Evolutionary conservation across 495 filamentous ascomycete genomes (phyloP), one percentile per base, ranked within the genome.

Genomic region (Cercophora sp.): DNA sequence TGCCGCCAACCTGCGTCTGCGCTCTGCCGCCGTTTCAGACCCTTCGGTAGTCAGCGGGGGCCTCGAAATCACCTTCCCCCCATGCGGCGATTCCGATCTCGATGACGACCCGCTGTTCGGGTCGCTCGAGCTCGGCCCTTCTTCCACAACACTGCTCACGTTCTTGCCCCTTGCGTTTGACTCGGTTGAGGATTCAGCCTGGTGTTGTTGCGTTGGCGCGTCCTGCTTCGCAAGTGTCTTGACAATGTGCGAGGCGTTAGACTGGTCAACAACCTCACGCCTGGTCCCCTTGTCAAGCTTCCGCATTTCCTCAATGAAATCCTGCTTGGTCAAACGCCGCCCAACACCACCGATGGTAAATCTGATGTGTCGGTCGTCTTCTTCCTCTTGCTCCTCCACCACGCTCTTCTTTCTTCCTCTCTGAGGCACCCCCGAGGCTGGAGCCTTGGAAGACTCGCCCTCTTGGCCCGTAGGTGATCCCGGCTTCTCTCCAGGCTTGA

Each of bases 241-340:
- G 55, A 79, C 67, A 6, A 58, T 70, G 31, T 77, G 74, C 0
- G 85, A 82, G 0, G 80, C 82, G 57, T 83, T 79, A 41, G 79
- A 85, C 36, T 86, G 68, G 46, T 91, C 81, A 0, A 93, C 79
- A 2, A 87, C 69, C 54, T 89, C 82, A 19, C 76, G 79, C 13
- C 91, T 82, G 15, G 83, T 81, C 58, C 83, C 85, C 25, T 88
- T 85, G 64, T 95, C 89, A 51, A 96, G 74, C 23, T 83, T 76
- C 63, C 85, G 83, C 56, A 99, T 85, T 61, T 93, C 83, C 42
- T 82, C 72, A 55, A 97, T 86, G 69, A 99, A 97, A 61, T 96
- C 89, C 5, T 86, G 82, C 67, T 96, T 96, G 64, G 80, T 93
- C 86, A 97, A 82, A 16, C 86, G 84, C 32, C 68, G 70, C 18